phyloP scores from a whole-genome alignment of 495 filamentous ascomycete genomes.

The Penicillium samsonianum region DNA sequence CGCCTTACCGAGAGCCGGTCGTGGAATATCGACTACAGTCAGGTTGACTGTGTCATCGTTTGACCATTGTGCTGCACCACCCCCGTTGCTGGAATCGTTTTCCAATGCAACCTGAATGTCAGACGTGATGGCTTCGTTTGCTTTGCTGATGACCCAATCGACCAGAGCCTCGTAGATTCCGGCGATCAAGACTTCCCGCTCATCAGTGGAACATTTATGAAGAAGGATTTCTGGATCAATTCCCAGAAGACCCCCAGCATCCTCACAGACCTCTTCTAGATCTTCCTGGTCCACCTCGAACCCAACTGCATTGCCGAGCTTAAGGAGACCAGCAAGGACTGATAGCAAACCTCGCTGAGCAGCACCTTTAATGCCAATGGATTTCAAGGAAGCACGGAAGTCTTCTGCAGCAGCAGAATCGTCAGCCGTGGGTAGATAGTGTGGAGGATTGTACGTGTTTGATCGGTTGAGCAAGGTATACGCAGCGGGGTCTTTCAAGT shows the following conservation, averaged over 20 bases:
- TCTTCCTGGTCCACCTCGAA: slow-evolving; percentile 84
- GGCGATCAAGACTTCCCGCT: slow-evolving; percentile 77
- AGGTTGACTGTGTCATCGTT: slow-evolving; percentile 85
- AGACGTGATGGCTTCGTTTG: slow-evolving; percentile 81
- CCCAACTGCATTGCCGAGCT: slow-evolving; percentile 86
- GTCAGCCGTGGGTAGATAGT: slow-evolving; percentile 89
- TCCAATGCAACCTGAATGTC: slow-evolving; percentile 71
- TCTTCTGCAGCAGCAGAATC: slow-evolving; percentile 93
- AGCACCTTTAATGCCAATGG: slow-evolving; percentile 88
- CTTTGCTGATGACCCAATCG: slow-evolving; percentile 88
- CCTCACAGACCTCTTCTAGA: slow-evolving; percentile 84
- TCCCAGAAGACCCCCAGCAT: slow-evolving; percentile 82
- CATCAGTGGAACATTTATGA: slow-evolving; percentile 75
- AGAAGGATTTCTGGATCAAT: slow-evolving; percentile 83
- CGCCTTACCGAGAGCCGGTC: slow-evolving; percentile 78
- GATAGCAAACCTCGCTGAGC: slow-evolving; percentile 78
- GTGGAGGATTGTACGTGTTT: slow-evolving; percentile 81
- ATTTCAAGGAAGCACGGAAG: slow-evolving; percentile 77
- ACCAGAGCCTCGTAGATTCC: slow-evolving; percentile 93
- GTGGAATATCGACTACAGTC: slow-evolving; percentile 83
- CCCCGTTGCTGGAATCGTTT: slow-evolving; percentile 59
- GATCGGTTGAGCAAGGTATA: slow-evolving; percentile 82
- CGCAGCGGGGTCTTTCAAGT: slow-evolving; percentile 72
- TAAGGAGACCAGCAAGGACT: slow-evolving; percentile 80
- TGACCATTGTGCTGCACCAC: slow-evolving; percentile 53